Evolutionary conservation across 345 rosid species (phyloP), one percentile per base, ranked within the genome.

Genomic region (Dipteronia sinensis): DNA sequence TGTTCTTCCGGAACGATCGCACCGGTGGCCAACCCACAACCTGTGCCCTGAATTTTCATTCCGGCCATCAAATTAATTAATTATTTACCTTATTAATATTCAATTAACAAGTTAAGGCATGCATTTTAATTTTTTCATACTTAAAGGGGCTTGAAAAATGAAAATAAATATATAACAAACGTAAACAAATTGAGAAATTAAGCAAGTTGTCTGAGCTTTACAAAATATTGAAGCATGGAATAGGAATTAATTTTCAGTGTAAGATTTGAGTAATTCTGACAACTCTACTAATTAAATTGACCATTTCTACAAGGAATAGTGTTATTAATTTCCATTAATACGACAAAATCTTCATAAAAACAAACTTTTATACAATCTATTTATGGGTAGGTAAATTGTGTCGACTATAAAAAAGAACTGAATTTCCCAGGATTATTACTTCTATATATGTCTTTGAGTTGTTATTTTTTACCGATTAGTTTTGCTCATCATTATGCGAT

Each of bases 1-100:
- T 80, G 86, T 89, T 92, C 91, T 94, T 94, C 19, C 93, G 75
- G 85, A 82, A 94, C n/a, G 98, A 89, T 70, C 98, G 81, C 34
- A 94, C 93, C 0, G 98, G 98, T 7, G 98, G 98, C 98, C 98
- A 94, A n/a, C 98, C 98, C 78, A 91, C 95, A 10, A 93, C 93
- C 40, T 91, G 98, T 70, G 94, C 90, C 94, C 97, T 89, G 85
- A 80, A 77, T 56, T 78, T 76, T 56, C 34, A 76, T 38, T 13
- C 27, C 1, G 27, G 27, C 27, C 27, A 20, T 7, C 1, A 16
- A 27, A 27, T 34, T 34, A 10, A 2, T 17, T 8, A 42, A n/a
- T 51, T 51, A 49, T 15, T 16, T 20, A 27, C 59, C 47, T 40
- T 40, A 38, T 34, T 47, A 44, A n/a, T 3, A 15, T 49, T 71